A percentile compares a stretch with the other conserved stretches of the same genome.
These are phyloP conservation scores for Perilla frutescens DNA, from an alignment of 257 asterid species.

Conservation along the genomic window DNA sequence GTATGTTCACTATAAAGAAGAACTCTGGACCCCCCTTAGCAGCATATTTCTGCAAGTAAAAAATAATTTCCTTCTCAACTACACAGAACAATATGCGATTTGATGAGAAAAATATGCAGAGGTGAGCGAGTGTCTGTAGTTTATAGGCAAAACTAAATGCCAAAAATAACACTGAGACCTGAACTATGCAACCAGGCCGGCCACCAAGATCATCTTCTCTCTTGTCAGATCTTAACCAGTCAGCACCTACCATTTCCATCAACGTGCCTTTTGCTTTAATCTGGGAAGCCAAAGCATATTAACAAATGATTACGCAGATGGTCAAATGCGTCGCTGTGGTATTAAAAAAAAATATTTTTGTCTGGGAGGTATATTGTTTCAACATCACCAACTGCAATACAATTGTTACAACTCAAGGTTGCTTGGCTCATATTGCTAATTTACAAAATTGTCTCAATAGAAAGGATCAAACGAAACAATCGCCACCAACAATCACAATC, in stretches of 20 bases:
- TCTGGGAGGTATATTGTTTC: slow-evolving; percentile 14
- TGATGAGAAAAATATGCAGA: slow-evolving; percentile 17
- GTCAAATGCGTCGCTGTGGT: slow-evolving; percentile 11
- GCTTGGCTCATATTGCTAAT: slow-evolving; percentile 24
- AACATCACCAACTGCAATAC: slow-evolving; percentile 20
- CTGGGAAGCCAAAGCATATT: slow-evolving; percentile 46
- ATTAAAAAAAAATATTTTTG: not conserved
- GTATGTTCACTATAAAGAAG: slow-evolving; percentile 91
- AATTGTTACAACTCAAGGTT: slow-evolving; percentile 25
- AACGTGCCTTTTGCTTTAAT: slow-evolving; percentile 86
- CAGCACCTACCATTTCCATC: slow-evolving; percentile 99
- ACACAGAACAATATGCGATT: slow-evolving; percentile 29
- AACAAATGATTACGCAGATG: slow-evolving; percentile 23
- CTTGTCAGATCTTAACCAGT: slow-evolving; percentile 96
- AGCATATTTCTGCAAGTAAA: slow-evolving; percentile 77
- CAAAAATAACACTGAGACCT: slow-evolving; percentile 53
- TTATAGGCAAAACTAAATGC: slow-evolving; percentile 11
- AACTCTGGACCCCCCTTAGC: slow-evolving; percentile 94
- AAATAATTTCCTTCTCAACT: slow-evolving; percentile 27
- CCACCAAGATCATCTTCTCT: slow-evolving; percentile 98
- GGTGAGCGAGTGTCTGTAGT: not conserved
- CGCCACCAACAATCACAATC: slow-evolving; percentile 16
- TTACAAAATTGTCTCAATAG: slow-evolving; percentile 13
- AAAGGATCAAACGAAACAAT: slow-evolving; percentile 14
- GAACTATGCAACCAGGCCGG: slow-evolving; percentile 90